phyloP scores from a whole-genome alignment of 257 asterid genomes.

The Coffea eugenioides region DNA sequence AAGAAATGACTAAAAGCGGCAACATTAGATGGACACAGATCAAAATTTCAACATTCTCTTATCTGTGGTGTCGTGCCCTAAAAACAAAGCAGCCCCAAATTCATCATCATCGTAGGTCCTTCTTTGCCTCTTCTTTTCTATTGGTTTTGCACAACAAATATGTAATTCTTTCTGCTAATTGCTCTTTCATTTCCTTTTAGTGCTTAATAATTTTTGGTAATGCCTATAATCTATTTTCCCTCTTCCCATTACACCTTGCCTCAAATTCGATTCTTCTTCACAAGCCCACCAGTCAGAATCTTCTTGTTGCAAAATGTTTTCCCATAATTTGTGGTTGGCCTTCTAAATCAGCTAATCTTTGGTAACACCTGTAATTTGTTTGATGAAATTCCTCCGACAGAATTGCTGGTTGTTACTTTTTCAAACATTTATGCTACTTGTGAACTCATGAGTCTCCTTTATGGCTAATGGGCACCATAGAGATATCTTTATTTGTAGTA shows the following conservation, averaged over 20 bases:
- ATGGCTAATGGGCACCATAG: background rate
- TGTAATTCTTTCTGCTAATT: no score
- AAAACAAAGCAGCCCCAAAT: no score
- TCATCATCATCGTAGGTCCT: no score
- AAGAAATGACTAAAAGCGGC: no score
- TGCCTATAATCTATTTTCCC: no score
- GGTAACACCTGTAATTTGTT: background rate
- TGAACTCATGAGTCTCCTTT: background rate
- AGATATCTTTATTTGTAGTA: background rate
- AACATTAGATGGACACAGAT: no score
- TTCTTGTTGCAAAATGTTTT: background rate
- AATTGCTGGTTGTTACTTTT: background rate
- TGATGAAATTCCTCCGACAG: conserved; percentile 2
- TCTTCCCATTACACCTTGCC: background rate
- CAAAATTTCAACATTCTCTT: no score
- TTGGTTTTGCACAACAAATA: no score
- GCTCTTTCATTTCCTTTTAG: no score
- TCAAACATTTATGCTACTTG: background rate
- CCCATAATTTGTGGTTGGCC: background rate
- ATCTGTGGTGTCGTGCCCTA: no score
- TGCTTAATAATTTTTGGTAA: no score
- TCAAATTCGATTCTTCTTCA: background rate
- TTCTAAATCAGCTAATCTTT: background rate
- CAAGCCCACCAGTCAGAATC: background rate
- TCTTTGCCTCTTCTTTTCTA: no score